Conservation (phyloP, 257 asterid genomes). For the Ligustrum vulgare region DNA sequence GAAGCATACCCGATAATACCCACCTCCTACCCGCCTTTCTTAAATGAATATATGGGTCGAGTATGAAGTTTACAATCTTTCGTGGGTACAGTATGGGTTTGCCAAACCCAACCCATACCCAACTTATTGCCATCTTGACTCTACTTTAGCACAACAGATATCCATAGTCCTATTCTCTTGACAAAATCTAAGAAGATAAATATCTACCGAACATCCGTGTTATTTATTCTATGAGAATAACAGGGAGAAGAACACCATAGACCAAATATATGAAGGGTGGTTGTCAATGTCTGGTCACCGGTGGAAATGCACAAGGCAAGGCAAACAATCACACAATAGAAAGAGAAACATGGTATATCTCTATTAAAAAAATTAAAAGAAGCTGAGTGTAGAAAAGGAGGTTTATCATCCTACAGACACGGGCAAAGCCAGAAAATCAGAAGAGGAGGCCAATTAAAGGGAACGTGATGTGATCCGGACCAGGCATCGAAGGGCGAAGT, state of each 20-base stretch:
- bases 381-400: conserved; percentile 8
- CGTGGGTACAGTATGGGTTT: no score
- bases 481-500: no score
- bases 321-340: conserved; percentile 3
- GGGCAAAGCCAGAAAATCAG: conserved; percentile 1
- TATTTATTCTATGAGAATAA: not conserved
- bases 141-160: not conserved
- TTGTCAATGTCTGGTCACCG: not conserved
- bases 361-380: not conserved
- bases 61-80: no score
- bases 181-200: not conserved
- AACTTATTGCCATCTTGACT: no score
- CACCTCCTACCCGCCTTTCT: no score
- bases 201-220: not conserved
- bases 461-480: no score
- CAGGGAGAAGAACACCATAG: not conserved
- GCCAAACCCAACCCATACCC: no score
- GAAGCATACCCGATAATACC: no score
- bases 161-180: not conserved
- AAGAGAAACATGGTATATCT: not conserved
- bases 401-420: not conserved
- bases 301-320: not conserved
- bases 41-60: no score
- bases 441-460: not conserved
- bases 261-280: not conserved